Evolutionary conservation across 345 rosid genomes (phyloP).

Genomic region (Populus pruinosa): DNA sequence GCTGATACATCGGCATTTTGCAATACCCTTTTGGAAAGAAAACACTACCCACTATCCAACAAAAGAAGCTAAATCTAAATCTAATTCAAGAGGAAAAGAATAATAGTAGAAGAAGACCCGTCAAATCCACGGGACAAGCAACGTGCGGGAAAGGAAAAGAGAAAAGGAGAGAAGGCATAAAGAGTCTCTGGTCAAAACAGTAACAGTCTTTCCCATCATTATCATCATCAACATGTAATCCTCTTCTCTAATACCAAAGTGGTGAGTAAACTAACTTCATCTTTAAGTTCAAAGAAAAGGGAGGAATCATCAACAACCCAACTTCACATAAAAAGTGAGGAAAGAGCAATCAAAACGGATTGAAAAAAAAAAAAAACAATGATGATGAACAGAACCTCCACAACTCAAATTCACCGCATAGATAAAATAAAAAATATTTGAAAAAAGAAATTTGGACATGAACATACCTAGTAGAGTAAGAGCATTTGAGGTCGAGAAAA

Average conservation of each 20-base stretch:
- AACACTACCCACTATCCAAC: background rate
- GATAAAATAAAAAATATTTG: background rate
- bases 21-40: background rate
- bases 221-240: slow-evolving; percentile 14
- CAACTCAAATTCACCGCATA: background rate
- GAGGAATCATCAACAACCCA: slow-evolving; percentile 35
- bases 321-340: slow-evolving; percentile 16
- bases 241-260: slow-evolving; percentile 33
- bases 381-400: background rate
- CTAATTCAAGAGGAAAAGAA: background rate
- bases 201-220: slow-evolving; percentile 6
- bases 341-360: slow-evolving; percentile 7
- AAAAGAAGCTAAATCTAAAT: background rate
- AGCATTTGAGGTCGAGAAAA: too few relatives aligned
- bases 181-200: slow-evolving; percentile 22
- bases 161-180: background rate
- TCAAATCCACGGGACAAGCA: slow-evolving; percentile 23
- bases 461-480: background rate
- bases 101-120: background rate
- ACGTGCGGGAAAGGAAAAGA: slow-evolving; percentile 29
- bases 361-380: background rate
- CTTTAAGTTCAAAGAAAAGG: slow-evolving; percentile 24
- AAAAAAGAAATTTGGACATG: background rate
- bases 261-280: slow-evolving; percentile 10
- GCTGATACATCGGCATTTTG: slow-evolving; percentile 58